Evolutionary conservation across 768 basidiomycete genomes (phyloP), one percentile per base, ranked within the genome.

Genomic region (Lentinula guzmanii): DNA sequence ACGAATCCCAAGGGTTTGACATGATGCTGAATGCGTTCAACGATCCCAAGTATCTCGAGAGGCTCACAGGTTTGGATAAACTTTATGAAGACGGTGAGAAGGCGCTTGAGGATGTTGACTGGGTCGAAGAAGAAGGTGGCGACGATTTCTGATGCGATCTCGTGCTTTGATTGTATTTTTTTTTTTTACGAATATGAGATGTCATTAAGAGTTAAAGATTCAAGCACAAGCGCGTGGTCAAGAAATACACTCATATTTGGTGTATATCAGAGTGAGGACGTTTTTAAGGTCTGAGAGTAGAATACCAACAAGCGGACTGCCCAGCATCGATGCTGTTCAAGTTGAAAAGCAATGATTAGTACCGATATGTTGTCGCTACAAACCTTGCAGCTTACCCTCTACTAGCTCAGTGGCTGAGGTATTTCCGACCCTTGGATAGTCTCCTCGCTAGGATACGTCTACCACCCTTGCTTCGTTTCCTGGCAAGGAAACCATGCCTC

Each of bases 401-500:
- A 21, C 31, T 4, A 31, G 8, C 8, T 52, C n/a, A 98, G 75
- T 98, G 95, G 58, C 82, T 86, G 64, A 97, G 76, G 73, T 82
- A 90, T 74, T 83, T 84, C 62, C 95, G 82, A 8, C 92, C 91
- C 77, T 90, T 95, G 39, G 77, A 78, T 65, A 82, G 77, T 61
- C 95, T 82, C 58, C 90, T 79, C 24, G 72, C 79, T 56, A 98
- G 76, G 46, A 92, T 82, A 67, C 83, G 91, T 65, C 87, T 82
- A 2, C 93, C 94, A 39, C 82, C 77, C 24, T 82, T 79, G 8
- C 79, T 84, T 66, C 81, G 81, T 72, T 89, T 86, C 62, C 95
- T 77, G 0, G 88, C 83, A 37, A 98, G 81, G 73, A 96, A 98
- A 5, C 95, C 95, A 70, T 93, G 91, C 71, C 89, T 93, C 67